Evolutionary conservation across 345 rosid genomes (phyloP).

Genomic region (Acer campestre): DNA sequence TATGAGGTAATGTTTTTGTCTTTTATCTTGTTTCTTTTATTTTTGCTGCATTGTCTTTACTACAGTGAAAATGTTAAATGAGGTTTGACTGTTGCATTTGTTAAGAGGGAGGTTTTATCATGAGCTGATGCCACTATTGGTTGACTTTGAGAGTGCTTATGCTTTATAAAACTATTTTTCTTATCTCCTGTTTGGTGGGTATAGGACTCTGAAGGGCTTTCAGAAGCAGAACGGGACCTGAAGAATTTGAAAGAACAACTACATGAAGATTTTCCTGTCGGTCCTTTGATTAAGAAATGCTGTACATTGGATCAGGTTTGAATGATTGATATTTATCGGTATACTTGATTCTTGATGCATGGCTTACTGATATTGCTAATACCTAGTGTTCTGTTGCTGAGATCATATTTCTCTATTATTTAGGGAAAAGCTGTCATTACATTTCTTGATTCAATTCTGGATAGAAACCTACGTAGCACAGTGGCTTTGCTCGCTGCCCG

Average conservation of each 20-base stretch:
- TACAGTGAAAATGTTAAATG: background rate
- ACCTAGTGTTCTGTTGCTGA: conserved; percentile 12
- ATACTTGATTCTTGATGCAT: conserved; percentile 10
- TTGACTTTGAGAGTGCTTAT: background rate
- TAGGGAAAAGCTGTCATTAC: conserved; percentile 90
- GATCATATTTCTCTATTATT: conserved; percentile 21
- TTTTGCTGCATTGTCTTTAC: conserved; percentile 3
- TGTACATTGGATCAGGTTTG: conserved; percentile 94
- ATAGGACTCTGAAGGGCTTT: conserved; percentile 88
- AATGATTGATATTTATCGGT: conserved; percentile 6
- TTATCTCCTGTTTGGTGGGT: conserved; percentile 21
- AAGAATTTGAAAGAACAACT: conserved; percentile 86
- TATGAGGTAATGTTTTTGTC: background rate
- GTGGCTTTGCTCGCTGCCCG: conserved; percentile 96
- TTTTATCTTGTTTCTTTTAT: background rate
- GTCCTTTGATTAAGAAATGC: conserved; percentile 88
- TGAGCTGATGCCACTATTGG: background rate
- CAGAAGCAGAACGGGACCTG: conserved; percentile 82
- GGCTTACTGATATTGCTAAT: conserved; percentile 6
- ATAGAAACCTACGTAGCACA: conserved; percentile 78
- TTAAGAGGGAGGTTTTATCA: background rate
- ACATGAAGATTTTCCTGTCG: conserved; percentile 85
- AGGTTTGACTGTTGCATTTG: background rate
- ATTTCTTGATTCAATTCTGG: conserved; percentile 90
- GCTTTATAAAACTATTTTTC: conserved; percentile 5